phyloP scores from a whole-genome alignment of 2,329 filamentous ascomycete species.

The Nemania sp. region DNA sequence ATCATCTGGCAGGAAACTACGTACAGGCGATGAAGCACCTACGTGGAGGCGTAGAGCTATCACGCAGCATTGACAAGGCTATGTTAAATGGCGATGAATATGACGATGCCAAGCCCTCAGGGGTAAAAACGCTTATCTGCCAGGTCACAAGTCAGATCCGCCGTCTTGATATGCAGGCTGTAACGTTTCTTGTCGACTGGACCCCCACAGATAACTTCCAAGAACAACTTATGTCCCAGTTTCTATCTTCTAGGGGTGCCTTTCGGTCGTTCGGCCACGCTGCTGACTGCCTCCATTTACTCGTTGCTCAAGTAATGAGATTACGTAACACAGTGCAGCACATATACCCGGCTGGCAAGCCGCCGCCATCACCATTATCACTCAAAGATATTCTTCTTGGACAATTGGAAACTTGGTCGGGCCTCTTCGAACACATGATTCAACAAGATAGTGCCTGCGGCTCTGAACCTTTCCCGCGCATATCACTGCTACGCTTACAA shows the following conservation, averaged over 20 bases:
- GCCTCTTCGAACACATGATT: conserved; percentile 47
- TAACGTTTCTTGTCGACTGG: conserved; percentile 52
- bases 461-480: conserved; percentile 36
- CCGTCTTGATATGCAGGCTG: conserved; percentile 55
- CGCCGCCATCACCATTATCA: conserved; percentile 27
- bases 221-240: conserved; percentile 38
- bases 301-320: conserved; percentile 50
- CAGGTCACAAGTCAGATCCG: conserved; percentile 53
- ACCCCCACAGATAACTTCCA: conserved; percentile 48
- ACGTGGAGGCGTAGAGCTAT: conserved; percentile 52
- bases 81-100: conserved; percentile 26
- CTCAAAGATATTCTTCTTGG: conserved; percentile 36
- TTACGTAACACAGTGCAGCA: conserved; percentile 46
- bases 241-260: conserved; percentile 33
- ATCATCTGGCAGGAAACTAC: conserved; percentile 52
- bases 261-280: conserved; percentile 52
- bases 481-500: conserved; percentile 51
- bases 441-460: conserved; percentile 35
- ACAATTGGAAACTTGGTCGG: conserved; percentile 47
- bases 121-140: conserved; percentile 41
- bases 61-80: conserved; percentile 41
- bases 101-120: conserved; percentile 38
- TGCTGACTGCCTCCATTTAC: conserved; percentile 50
- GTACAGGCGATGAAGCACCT: conserved; percentile 53
- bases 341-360: conserved; percentile 30